A percentile compares a stretch with the other conserved stretches of the same genome.
Evolutionary conservation across 768 basidiomycete species (phyloP).

Genomic region (Tremella mesenterica): DNA sequence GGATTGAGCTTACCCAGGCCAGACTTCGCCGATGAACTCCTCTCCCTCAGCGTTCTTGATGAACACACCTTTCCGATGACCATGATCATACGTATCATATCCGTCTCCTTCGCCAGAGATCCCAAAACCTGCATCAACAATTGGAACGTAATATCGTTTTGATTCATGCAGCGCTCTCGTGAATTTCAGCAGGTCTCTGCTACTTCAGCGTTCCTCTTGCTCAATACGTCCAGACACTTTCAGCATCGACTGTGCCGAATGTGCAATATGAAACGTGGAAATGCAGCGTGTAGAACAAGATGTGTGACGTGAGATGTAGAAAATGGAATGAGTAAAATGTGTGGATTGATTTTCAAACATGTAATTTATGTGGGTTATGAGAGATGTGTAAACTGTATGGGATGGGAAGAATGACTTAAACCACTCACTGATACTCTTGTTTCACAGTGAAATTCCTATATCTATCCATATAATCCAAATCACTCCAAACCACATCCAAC

Average conservation of each 20-base stretch:
- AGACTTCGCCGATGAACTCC: conserved; percentile 60
- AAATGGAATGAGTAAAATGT: too few relatives aligned
- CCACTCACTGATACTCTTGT: conserved; percentile 21
- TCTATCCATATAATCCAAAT: conserved; percentile 34
- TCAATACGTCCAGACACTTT: conserved; percentile 12
- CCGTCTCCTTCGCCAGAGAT: conserved; percentile 27
- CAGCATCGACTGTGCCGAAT: too few relatives aligned
- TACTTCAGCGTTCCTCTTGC: not conserved
- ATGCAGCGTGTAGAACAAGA: too few relatives aligned
- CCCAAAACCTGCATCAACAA: conserved; percentile 41
- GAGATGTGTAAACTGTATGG: too few relatives aligned
- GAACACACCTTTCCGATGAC: conserved; percentile 56
- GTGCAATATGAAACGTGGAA: too few relatives aligned
- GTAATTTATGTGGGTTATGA: too few relatives aligned
- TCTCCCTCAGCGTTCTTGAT: conserved; percentile 67
- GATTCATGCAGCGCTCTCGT: conserved; percentile 33
- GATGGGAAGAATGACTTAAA: not conserved
- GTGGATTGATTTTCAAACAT: too few relatives aligned
- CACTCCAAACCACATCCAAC: conserved; percentile 54
- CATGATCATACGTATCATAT: conserved; percentile 55
- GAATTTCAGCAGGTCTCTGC: conserved; percentile 10
- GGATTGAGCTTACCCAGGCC: conserved; percentile 24
- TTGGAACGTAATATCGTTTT: conserved; percentile 38
- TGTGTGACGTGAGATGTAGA: too few relatives aligned
- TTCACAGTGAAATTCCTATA: conserved; percentile 37